Evolutionary conservation across 2,329 filamentous ascomycete genomes (phyloP).

Genomic region (Davidsoniella eucalypti): DNA sequence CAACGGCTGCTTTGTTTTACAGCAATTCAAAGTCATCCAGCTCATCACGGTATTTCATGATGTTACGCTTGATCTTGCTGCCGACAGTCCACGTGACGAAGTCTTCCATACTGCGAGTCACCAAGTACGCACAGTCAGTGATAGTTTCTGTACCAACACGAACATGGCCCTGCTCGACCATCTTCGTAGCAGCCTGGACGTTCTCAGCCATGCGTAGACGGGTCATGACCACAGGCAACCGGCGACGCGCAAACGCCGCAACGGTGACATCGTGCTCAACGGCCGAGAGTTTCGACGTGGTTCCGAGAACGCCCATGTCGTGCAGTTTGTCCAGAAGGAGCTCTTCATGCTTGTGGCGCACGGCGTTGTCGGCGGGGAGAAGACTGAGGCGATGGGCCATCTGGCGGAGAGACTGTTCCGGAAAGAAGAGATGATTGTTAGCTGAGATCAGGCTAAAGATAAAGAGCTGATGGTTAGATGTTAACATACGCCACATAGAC

Average conservation of each 20-base stretch:
- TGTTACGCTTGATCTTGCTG: conserved; percentile 93
- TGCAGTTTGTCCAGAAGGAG: conserved; percentile 82
- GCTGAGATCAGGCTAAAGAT: conserved; percentile 15
- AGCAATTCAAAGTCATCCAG: conserved; percentile 90
- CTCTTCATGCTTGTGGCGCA: conserved; percentile 70
- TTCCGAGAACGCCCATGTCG: conserved; percentile 74
- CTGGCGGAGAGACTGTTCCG: conserved; percentile 57
- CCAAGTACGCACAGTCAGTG: conserved; percentile 76
- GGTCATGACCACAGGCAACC: conserved; percentile 83
- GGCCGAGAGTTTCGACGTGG: conserved; percentile 59
- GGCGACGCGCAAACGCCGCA: conserved; percentile 66
- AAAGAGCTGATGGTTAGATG: conserved; percentile 13
- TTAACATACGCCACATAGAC: conserved; percentile 47
- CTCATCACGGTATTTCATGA: conserved; percentile 87
- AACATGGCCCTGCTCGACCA: conserved; percentile 90
- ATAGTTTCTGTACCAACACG: conserved; percentile 80
- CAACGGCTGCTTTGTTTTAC: conserved; percentile 24
- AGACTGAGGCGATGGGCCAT: conserved; percentile 77
- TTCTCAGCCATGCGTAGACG: conserved; percentile 82
- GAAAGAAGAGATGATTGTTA: too few species aligned
- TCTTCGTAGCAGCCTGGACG: conserved; percentile 65
- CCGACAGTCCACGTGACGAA: conserved; percentile 93
- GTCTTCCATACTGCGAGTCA: conserved; percentile 82
- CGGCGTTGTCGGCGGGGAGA: conserved; percentile 61
- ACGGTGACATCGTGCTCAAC: conserved; percentile 85